A percentile compares a stretch with the other conserved stretches of the same genome.
Conservation (phyloP, 192 early-diverging fungal species). For the Backusella psychrophila region DNA sequence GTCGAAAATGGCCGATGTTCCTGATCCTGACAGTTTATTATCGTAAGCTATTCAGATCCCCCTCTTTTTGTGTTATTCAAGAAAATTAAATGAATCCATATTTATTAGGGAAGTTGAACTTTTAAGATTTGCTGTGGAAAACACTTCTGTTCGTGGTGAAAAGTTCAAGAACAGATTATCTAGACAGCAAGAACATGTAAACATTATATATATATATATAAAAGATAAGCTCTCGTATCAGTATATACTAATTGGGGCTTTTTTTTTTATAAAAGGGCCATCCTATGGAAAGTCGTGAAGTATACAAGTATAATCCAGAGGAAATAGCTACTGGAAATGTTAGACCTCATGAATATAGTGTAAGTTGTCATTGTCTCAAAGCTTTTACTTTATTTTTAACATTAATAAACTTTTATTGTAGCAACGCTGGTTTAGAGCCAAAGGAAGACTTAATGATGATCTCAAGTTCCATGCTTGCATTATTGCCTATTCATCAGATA, state of each 20-base stretch:
- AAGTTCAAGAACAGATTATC: slow-evolving; percentile 1
- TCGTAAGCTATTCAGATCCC: slow-evolving; percentile 7
- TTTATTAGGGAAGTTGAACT: slow-evolving; percentile 7
- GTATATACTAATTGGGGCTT: not conserved
- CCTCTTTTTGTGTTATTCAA: not conserved
- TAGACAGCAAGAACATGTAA: slow-evolving; percentile 18
- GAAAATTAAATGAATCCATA: not conserved
- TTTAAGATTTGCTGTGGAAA: not conserved
- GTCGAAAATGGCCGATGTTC: slow-evolving; percentile 20
- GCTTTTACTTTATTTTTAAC: not conserved
- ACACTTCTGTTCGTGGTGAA: not conserved
- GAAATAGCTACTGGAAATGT: slow-evolving; percentile 9
- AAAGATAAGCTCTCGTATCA: not conserved
- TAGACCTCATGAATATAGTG: not conserved
- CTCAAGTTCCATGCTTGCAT: slow-evolving; percentile 55
- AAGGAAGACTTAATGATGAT: slow-evolving; percentile 53
- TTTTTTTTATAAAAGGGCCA: not conserved
- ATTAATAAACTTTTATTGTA: not conserved
- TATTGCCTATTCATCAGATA: slow-evolving; percentile 57
- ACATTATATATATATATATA: not conserved
- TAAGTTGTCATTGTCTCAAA: not conserved
- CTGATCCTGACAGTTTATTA: slow-evolving; percentile 22
- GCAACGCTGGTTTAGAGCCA: slow-evolving; percentile 61
- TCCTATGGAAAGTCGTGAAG: slow-evolving; percentile 21
- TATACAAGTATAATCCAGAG: not conserved